Percentiles rank a stretch among this genome's conserved stretches.
These are phyloP conservation scores for Lasiodiplodia gonubiensis DNA, from an alignment of 2,329 filamentous ascomycete genomes.

Conservation along the genomic window DNA sequence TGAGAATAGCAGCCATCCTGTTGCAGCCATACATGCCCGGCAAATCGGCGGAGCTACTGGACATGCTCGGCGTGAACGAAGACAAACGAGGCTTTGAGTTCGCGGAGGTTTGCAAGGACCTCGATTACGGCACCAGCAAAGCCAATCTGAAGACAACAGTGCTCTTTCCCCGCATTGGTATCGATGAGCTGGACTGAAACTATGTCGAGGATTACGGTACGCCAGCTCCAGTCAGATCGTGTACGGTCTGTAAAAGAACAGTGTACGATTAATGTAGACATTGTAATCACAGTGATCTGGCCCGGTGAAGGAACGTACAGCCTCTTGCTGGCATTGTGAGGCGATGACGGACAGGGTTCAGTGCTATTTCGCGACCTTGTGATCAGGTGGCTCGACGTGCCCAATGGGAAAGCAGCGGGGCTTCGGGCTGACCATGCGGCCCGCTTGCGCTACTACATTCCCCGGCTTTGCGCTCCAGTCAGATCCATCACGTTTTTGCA, in stretches of 20 bases:
- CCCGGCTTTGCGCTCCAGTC: not conserved
- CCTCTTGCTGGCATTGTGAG: not conserved
- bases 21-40: slow-evolving; percentile 89
- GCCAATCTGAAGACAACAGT: slow-evolving; percentile 51
- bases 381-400: not conserved
- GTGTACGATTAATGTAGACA: not conserved
- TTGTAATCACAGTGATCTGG: not conserved
- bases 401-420: slow-evolving; percentile 2
- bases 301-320: not conserved
- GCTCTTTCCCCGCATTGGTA: slow-evolving; percentile 55
- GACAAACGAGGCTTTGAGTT: slow-evolving; percentile 67
- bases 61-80: slow-evolving; percentile 74
- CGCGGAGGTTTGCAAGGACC: slow-evolving; percentile 68
- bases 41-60: slow-evolving; percentile 74
- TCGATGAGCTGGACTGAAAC: slow-evolving; percentile 10
- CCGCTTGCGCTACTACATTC: not conserved
- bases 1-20: slow-evolving; percentile 81
- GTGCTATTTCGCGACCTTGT: not conserved
- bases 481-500: not conserved
- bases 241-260: not conserved
- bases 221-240: not conserved
- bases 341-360: not conserved
- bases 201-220: not conserved
- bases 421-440: not conserved
- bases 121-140: slow-evolving; percentile 66